Evolutionary conservation across 352 stramenopile genomes (phyloP).

Genomic region (Globisporangium emineosum): DNA sequence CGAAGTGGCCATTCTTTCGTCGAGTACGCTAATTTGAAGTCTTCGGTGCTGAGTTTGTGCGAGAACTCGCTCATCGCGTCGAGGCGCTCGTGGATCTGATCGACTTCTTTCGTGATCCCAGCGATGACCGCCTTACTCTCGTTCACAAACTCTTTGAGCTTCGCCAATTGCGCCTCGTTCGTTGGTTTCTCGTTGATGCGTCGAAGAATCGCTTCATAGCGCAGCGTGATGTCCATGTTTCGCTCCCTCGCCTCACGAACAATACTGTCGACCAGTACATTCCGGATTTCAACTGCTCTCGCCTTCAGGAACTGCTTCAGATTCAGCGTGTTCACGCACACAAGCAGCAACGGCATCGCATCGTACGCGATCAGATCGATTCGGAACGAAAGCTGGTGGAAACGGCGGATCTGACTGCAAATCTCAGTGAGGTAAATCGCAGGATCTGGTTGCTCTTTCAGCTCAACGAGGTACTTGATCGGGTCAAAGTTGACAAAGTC

Average conservation of each 20-base stretch:
- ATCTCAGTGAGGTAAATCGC: slow-evolving; percentile 42
- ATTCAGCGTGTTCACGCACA: slow-evolving; percentile 64
- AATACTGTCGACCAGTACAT: slow-evolving; percentile 82
- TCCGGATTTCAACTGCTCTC: slow-evolving; percentile 63
- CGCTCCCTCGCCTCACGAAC: slow-evolving; percentile 70
- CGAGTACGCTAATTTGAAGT: slow-evolving; percentile 86
- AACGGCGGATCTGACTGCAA: slow-evolving; percentile 67
- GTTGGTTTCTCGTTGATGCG: slow-evolving; percentile 90
- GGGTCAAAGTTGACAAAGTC: slow-evolving; percentile 84
- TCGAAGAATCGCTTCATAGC: slow-evolving; percentile 86
- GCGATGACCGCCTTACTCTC: slow-evolving; percentile 78
- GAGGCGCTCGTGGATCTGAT: slow-evolving; percentile 68
- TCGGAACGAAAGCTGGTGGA: slow-evolving; percentile 62
- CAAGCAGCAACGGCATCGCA: slow-evolving; percentile 68
- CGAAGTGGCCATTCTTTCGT: slow-evolving; percentile 88
- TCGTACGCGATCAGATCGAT: slow-evolving; percentile 76
- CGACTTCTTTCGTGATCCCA: slow-evolving; percentile 74
- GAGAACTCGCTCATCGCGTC: slow-evolving; percentile 78
- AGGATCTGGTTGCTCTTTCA: slow-evolving; percentile 26
- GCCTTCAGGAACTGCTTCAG: slow-evolving; percentile 73
- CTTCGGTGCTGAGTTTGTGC: slow-evolving; percentile 83
- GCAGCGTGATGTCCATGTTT: slow-evolving; percentile 86
- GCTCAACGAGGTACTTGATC: slow-evolving; percentile 60
- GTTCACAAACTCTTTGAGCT: slow-evolving; percentile 87
- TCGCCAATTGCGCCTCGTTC: slow-evolving; percentile 90